phyloP scores from a whole-genome alignment of 306 rosid genomes.

The Potentilla sterilis region DNA sequence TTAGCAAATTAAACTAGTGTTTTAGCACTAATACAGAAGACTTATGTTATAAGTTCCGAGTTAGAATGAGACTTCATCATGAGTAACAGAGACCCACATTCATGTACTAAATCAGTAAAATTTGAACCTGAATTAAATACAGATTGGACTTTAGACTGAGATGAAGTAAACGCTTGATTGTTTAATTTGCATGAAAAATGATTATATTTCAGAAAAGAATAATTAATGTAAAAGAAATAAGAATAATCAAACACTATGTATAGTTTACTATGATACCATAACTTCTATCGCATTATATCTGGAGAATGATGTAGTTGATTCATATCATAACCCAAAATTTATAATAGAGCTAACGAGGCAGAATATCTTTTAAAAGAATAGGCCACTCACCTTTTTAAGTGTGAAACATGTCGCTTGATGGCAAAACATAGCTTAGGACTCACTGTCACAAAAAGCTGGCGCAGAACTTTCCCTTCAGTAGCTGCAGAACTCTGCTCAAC shows the following conservation, averaged over 20 bases:
- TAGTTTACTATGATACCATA: not conserved
- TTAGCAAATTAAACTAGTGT: not conserved
- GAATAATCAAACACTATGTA: not conserved
- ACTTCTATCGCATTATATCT: not conserved
- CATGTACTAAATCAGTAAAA: not conserved
- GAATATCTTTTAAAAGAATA: not conserved
- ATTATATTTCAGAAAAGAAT: not conserved
- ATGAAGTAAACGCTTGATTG: not conserved
- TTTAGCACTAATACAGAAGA: not conserved
- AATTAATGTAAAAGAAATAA: not conserved
- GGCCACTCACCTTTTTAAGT: conserved; percentile 58
- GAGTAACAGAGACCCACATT: not conserved
- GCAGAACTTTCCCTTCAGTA: conserved; percentile 33
- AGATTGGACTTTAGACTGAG: not conserved
- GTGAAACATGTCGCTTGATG: conserved; percentile 57
- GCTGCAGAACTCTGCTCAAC: conserved; percentile 16
- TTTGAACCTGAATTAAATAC: not conserved
- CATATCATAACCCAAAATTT: not conserved
- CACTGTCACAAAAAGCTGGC: conserved; percentile 74
- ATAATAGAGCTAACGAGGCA: not conserved
- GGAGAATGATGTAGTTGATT: not conserved
- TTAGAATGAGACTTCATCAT: not conserved
- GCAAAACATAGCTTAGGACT: conserved; percentile 75
- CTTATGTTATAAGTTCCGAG: not conserved
- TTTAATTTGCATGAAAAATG: not conserved